phyloP scores from a whole-genome alignment of 2,329 filamentous ascomycete species.

The Aspergillus sp. region DNA sequence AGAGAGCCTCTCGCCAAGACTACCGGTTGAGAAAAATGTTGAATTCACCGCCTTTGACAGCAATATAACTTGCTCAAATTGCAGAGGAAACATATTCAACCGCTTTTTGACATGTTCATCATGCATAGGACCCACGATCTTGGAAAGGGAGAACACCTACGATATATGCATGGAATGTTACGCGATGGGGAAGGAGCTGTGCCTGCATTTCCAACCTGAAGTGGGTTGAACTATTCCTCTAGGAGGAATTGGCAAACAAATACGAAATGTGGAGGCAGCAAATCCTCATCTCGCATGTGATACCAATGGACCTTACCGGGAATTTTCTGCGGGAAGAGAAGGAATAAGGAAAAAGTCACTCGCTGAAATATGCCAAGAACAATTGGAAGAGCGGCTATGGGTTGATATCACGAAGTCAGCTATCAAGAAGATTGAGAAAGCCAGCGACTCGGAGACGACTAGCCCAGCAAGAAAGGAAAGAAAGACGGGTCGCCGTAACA shows the following conservation, averaged over 20 bases:
- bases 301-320: conserved; percentile 53
- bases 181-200: conserved; percentile 92
- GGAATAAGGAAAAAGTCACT: conserved; percentile 67
- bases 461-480: conserved; percentile 57
- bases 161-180: conserved; percentile 99
- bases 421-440: conserved; percentile 22
- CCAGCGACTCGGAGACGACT: conserved; percentile 52
- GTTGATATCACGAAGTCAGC: conserved; percentile 66
- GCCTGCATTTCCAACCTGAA: conserved; percentile 74
- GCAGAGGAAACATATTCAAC: conserved; percentile 94
- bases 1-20: conserved; percentile 69
- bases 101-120: conserved; percentile 86
- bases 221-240: conserved; percentile 92
- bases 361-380: conserved; percentile 90
- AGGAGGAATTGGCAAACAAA: conserved; percentile 67
- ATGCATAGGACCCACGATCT: conserved; percentile 62
- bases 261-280: conserved; percentile 79
- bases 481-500: conserved; percentile 46
- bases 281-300: conserved; percentile 66
- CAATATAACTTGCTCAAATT: conserved; percentile 92
- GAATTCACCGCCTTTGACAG: conserved; percentile 80
- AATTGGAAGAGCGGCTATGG: conserved; percentile 71
- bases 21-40: conserved; percentile 57
- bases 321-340: conserved; percentile 61
- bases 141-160: conserved; percentile 75